Base-by-base conservation (phyloP, 768 basidiomycete genomes). In the Fomitopsis pulvina region DNA sequence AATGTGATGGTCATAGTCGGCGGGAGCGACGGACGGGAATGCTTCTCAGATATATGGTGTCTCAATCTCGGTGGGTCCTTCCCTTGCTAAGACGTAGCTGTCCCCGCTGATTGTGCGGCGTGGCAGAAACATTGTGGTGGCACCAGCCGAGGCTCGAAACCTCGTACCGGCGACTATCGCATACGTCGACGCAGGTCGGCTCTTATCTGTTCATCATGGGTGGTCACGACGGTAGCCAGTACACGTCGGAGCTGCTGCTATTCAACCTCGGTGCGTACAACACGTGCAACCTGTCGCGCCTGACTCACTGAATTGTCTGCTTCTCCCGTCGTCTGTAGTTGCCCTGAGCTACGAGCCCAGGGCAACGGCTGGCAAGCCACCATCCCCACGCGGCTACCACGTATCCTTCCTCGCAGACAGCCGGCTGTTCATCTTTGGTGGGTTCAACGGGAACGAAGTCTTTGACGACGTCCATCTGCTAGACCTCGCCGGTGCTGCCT, bases 121-220 rank as follows among this genome's bases (percentile, higher is more conserved):
- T 21, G 16, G 14, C 44, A 70, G 68, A 68, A 24, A 58, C 63
- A 8, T 51, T 63, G 3, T 30, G 52, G 10, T 70, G 70, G 68
- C 76, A 66, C 27, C 65, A 71, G 45, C 66, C 80, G 4, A 72
- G 73, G 52, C 71, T 67, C 9, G 63, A 59, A 21, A 68, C 48
- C 61, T 62, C 64, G 57, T 64, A 85, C 59, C 79, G 81, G 53
- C 79, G 90, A 9, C 73, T 94, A 38, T 85, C 87, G 24, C 94
- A 97, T 58, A 87, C 85, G 10, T 77, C 92, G 12, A 92, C 92
- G 0, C 89, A 87, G 64, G 87, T 97, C 14, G 92, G 94, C 26
- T 92, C 90, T 1, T 94, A 91, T 62, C 77, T 97, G 0, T 93
- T 94, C 68, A 76, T 95, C 47, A 73, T 85, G 39, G 93, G 92